Evolutionary conservation across 1,284 basidiomycete species (phyloP).

Genomic region (Wallemia ichthyophaga): DNA sequence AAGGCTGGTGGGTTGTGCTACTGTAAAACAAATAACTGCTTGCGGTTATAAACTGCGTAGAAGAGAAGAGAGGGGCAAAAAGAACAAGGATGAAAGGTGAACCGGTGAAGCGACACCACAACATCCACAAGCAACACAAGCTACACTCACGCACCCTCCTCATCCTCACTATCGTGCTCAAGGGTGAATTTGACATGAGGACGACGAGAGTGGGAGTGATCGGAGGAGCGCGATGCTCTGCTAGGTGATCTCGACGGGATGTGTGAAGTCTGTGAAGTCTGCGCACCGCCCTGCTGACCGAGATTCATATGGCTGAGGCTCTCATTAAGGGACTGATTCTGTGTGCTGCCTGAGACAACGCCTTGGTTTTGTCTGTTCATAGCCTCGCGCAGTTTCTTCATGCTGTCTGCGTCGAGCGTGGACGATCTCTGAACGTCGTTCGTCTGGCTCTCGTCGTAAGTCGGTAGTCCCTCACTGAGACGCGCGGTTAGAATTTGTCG

Average conservation of each 20-base stretch:
- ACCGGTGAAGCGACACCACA: too few relatives aligned
- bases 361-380: neutral
- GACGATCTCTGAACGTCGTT: slow-evolving; percentile 4
- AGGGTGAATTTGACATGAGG: neutral
- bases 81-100: too few relatives aligned
- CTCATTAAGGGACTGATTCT: neutral
- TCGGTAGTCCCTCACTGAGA: slow-evolving; percentile 38
- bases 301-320: neutral
- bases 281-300: neutral
- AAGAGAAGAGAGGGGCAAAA: neutral
- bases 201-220: neutral
- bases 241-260: too few relatives aligned
- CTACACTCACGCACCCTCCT: too few relatives aligned
- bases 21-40: too few relatives aligned
- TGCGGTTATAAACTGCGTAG: too few relatives aligned
- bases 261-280: too few relatives aligned
- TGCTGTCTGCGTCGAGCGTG: neutral
- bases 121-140: too few relatives aligned
- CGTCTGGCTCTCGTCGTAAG: slow-evolving; percentile 35
- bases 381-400: neutral
- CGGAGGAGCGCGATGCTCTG: neutral
- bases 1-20: too few relatives aligned
- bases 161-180: neutral
- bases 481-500: too few relatives aligned
- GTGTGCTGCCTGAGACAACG: neutral